phyloP scores from a whole-genome alignment of 1,284 basidiomycete genomes.

The Microbotryum silenes-acaulis region DNA sequence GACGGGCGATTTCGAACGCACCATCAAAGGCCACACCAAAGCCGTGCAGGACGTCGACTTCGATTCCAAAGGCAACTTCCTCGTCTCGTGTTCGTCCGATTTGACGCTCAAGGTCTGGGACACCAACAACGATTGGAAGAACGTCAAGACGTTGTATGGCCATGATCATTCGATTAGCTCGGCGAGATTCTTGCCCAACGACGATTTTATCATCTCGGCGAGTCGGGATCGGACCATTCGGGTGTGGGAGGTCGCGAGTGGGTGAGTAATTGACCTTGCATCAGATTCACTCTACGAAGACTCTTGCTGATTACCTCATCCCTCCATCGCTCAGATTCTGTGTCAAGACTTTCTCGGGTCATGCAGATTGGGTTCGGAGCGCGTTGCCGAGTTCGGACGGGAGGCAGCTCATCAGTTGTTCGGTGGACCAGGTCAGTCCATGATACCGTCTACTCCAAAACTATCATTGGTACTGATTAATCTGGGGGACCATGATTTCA shows the following conservation, averaged over 20 bases:
- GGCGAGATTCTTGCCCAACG: conserved; percentile 74
- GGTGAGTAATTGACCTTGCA: conserved; percentile 46
- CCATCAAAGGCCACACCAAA: conserved; percentile 85
- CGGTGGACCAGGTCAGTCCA: conserved; percentile 69
- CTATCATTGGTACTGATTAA: background rate
- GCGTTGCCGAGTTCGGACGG: conserved; percentile 67
- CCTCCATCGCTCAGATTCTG: conserved; percentile 47
- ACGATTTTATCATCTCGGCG: conserved; percentile 71
- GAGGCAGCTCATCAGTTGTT: conserved; percentile 63
- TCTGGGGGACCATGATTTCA: conserved; percentile 37
- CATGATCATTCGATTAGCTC: conserved; percentile 85
- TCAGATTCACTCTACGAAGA: background rate
- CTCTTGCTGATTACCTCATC: background rate
- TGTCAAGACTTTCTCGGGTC: conserved; percentile 54
- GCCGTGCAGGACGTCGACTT: conserved; percentile 80
- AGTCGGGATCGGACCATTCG: conserved; percentile 79
- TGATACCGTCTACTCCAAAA: too few relatives aligned
- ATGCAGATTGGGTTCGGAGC: conserved; percentile 64
- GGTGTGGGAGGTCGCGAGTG: conserved; percentile 75
- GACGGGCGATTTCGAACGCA: conserved; percentile 82
- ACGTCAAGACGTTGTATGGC: conserved; percentile 73
- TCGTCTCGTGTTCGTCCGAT: conserved; percentile 83
- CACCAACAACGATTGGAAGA: conserved; percentile 78
- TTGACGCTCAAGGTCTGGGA: conserved; percentile 89
- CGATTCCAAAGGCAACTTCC: conserved; percentile 68